phyloP scores from a whole-genome alignment of 2,329 filamentous ascomycete genomes.

The Hirsutella minnesotensis region DNA sequence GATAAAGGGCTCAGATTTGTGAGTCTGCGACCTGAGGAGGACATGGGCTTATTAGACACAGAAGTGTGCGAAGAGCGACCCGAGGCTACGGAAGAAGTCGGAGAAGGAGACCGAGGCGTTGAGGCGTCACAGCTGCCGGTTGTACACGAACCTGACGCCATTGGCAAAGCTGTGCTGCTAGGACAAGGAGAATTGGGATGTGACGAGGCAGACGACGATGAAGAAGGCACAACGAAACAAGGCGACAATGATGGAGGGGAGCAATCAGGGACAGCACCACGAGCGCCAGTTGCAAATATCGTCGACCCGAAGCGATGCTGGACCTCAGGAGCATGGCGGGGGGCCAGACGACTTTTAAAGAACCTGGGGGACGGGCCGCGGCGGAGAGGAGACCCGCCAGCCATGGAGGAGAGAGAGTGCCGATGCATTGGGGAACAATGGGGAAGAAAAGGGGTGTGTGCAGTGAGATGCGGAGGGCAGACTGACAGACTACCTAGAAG shows the following conservation, averaged over 20 bases:
- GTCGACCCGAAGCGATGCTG: conserved; percentile 1
- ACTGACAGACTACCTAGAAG: conserved; percentile 3
- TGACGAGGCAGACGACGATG: conserved; percentile 3
- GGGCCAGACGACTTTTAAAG: conserved; percentile 6
- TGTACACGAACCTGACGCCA: conserved; percentile 28
- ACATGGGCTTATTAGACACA: conserved; percentile 39
- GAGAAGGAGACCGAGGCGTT: conserved; percentile 42
- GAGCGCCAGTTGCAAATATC: not conserved
- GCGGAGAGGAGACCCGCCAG: conserved; percentile 5
- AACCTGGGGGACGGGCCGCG: conserved; percentile 7
- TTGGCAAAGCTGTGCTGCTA: conserved; percentile 13
- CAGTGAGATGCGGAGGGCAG: conserved; percentile 3
- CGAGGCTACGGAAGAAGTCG: conserved; percentile 34
- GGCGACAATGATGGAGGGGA: not conserved
- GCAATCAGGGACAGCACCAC: not conserved
- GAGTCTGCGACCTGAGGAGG: conserved; percentile 37
- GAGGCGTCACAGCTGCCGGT: conserved; percentile 38
- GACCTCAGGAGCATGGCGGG: conserved; percentile 1
- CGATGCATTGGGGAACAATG: conserved; percentile 9
- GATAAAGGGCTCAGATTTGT: conserved; percentile 44
- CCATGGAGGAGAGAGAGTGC: conserved; percentile 7
- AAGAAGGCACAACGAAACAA: conserved; percentile 1
- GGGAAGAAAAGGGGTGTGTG: conserved; percentile 2
- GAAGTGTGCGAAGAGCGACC: conserved; percentile 37
- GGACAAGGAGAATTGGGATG: not conserved